Evolutionary conservation across 2,329 filamentous ascomycete species (phyloP).

Genomic region (Achaetomium macrosporum): DNA sequence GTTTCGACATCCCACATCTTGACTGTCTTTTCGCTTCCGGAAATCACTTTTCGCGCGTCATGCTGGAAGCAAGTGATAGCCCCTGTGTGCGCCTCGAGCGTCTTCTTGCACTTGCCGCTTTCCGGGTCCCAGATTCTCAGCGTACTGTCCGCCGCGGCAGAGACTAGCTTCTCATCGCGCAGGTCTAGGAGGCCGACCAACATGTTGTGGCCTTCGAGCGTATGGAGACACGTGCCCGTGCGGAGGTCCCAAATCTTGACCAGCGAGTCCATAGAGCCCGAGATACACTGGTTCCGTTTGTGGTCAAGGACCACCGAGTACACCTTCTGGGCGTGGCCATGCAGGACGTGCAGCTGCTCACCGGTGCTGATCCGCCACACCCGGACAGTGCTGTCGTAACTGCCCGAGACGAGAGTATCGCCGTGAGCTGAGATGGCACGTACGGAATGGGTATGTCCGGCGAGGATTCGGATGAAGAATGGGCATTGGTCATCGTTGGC

Average conservation of each 20-base stretch:
- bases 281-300: constrained; percentile 89
- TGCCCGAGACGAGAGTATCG: constrained; percentile 94
- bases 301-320: constrained; percentile 96
- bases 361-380: constrained; percentile 98
- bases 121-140: constrained; percentile 96
- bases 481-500: constrained; percentile 76
- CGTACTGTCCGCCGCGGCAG: constrained; percentile 90
- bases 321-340: constrained; percentile 86
- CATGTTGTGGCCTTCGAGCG: constrained; percentile 85
- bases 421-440: constrained; percentile 92
- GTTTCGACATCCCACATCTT: constrained; percentile 98
- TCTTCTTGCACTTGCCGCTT: constrained; percentile 82
- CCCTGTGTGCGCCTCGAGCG: constrained; percentile 86
- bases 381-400: constrained; percentile 89
- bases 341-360: constrained; percentile 74
- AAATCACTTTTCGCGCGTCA: constrained; percentile 93
- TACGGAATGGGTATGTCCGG: constrained; percentile 87
- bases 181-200: constrained; percentile 89
- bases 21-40: constrained; percentile 86
- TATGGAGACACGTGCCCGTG: constrained; percentile 78
- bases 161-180: constrained; percentile 83
- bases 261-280: constrained; percentile 94
- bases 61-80: constrained; percentile 99
- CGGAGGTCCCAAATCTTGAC: constrained; percentile 97
- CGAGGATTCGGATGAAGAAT: constrained; percentile 84